These are phyloP conservation scores for Calonectria ilicicola DNA, from an alignment of 2,329 filamentous ascomycete genomes.

Conservation along the genomic window DNA sequence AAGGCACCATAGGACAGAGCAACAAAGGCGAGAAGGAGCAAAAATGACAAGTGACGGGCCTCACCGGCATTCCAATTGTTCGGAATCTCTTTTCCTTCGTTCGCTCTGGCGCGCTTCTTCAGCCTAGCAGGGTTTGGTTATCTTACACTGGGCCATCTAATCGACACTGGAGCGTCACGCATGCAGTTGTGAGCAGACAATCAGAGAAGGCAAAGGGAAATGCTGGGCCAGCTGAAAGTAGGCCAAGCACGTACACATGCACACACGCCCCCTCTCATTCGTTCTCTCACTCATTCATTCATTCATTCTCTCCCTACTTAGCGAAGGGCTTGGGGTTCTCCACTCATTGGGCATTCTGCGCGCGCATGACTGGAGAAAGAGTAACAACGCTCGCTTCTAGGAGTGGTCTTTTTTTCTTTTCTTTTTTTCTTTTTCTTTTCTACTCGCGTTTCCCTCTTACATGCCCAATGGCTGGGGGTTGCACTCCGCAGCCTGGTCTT, in stretches of 20 bases:
- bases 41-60: constrained; percentile 13
- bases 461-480: background rate
- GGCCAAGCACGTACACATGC: background rate
- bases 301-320: background rate
- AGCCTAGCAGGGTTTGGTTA: background rate
- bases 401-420: background rate
- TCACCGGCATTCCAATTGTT: background rate
- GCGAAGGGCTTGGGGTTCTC: background rate
- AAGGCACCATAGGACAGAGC: no score
- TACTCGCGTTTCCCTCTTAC: background rate
- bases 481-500: background rate
- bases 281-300: background rate
- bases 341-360: background rate
- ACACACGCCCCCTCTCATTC: background rate
- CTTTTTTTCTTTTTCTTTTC: no score
- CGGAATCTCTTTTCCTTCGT: background rate
- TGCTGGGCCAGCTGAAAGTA: no score
- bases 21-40: no score
- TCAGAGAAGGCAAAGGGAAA: background rate
- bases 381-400: background rate
- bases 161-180: constrained; percentile 24
- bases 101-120: background rate
- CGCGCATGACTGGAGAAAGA: background rate
- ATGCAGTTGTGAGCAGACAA: constrained; percentile 18
- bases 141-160: background rate